Evolutionary conservation across 2,329 filamentous ascomycete genomes (phyloP), one percentile per base, ranked within the genome.

Genomic region (Penicillium janthinellum): DNA sequence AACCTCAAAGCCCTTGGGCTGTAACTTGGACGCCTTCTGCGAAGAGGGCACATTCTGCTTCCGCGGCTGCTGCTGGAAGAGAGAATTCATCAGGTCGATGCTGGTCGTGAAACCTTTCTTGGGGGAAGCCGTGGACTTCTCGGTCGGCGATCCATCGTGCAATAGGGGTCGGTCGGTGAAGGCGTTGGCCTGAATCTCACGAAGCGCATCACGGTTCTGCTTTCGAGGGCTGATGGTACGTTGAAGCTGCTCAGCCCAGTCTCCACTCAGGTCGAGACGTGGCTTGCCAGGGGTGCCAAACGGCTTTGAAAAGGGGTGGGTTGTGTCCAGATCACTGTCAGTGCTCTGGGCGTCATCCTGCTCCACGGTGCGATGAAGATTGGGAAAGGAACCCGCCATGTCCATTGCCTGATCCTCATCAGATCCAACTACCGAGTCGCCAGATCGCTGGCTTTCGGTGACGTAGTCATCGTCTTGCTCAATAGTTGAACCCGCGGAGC

Each of bases 151-250:
- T 50, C 73, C 77, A 45, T 76, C 75, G 54, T 63, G 54, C 12
- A 64, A 66, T 15, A 71, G 63, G 55, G 78, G 76, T 60, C 76
- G 77, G 64, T 81, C 79, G 63, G 82, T 81, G 51, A 87, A 81
- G 31, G 83, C 82, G 60, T 85, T 83, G 42, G 80, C 82, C 68
- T 88, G 89, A 77, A 79, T 89, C 80, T 83, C 88, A 77, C 78
- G 82, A 37, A 95, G 81, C 31, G 88, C 89, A 60, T 85, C 83
- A 63, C 94, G 90, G 78, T 97, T 90, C 71, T 95, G 89, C 80
- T 98, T 98, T 72, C 91, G 88, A 5, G 95, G 94, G 71, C 92
- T 96, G 67, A 98, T 92, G 5, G 95, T 98, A 67, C 92, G 92
- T 74, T 92, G 91, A 64, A 99, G 83, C 80, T 97, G 93, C 68